Base-by-base conservation (phyloP, 75 land plant genomes). In the Larix kaempferi region DNA sequence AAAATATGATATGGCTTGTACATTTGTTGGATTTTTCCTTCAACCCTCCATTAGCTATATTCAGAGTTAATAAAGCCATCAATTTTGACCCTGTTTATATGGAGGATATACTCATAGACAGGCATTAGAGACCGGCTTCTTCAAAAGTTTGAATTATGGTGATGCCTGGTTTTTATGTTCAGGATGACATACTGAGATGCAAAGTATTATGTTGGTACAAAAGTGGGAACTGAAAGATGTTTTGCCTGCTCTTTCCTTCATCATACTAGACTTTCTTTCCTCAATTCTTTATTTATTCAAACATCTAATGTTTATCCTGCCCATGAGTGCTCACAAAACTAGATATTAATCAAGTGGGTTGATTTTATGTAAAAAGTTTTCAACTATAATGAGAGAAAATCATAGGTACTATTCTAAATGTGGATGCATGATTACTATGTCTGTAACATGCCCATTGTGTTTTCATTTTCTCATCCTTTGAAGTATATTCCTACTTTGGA, bases 11-110 rank as follows among this genome's bases (percentile, higher is more conserved):
- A 52, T 92, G 98, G 98, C 77, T 94, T 74, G 84, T 94, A n/a
- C 98, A 94, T 81, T 74, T 90, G 74, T 80, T 94, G 11, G 98
- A 93, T 1, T 94, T 94, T 73, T 90, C 98, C 10, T 94, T 92
- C 83, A 74, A 83, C 57, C 93, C 92, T 1, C 87, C 91, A 0
- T 62, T 90, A 67, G 58, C 76, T 1, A 90, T 94, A 11, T 76
- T 92, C 63, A 80, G 98, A 64, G 98, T 94, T 3, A 91, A 87
- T 3, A 84, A 89, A 57, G 81, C 85, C 29, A 82, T 85, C 73
- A 71, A 78, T 77, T 94, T 90, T 57, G 95, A 94, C 79, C 77
- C 86, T 6, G 76, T 78, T 41, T 94, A 84, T 75, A 82, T n/a
- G n/a, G n/a, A n/a, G n/a, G n/a, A n/a, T n/a, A n/a, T n/a, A n/a